Base-by-base conservation (phyloP, 164 flowering plant species). In the Annona cherimola region DNA sequence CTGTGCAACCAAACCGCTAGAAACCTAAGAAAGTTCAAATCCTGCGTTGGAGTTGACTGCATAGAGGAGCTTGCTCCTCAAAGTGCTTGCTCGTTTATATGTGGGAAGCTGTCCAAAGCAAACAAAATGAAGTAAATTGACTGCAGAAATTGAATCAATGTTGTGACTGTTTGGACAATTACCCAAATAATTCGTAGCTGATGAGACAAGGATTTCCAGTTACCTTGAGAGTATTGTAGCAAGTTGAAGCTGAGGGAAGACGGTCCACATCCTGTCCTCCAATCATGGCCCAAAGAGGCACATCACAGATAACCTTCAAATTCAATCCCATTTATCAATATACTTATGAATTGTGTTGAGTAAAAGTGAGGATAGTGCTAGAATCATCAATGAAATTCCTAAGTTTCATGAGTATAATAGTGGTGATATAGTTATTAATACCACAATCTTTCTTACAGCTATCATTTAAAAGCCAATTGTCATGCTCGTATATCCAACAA, bases 191-290 rank as follows among this genome's bases (percentile, higher is more conserved):
- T n/a, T 66, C 19, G 63, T 45, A 35, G 9, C 2, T 35, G 63
- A 40, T 39, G 69, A 12, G 7, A 5, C 20, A 43, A 57, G 35
- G 45, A 55, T 69, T 69, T 69, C n/a, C 55, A 55, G 19, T 41
- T 46, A 91, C 99, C 97, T 93, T 95, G 7, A 93, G 93, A 55
- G 99, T 93, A 81, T 95, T 95, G 75, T 95, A 95, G 89, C 99
- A 93, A 0, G 98, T 95, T 46, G 99, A 95, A 69, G 99, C 99
- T 60, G 99, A 91, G 42, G 98, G 98, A 79, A 95, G 99, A 63
- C 99, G 86, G 57, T 93, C 98, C 71, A 93, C 98, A 76, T 95
- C 99, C 68, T 90, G 98, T 46, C 99, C 99, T 70, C 97, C 96
- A 73, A 95, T 74, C 42, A 87, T 65, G 65, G 98, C 93, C 98